These are phyloP conservation scores for Tetradesmus lagerheimii DNA, from an alignment of 139 green algal genomes.

Conservation along the genomic window DNA sequence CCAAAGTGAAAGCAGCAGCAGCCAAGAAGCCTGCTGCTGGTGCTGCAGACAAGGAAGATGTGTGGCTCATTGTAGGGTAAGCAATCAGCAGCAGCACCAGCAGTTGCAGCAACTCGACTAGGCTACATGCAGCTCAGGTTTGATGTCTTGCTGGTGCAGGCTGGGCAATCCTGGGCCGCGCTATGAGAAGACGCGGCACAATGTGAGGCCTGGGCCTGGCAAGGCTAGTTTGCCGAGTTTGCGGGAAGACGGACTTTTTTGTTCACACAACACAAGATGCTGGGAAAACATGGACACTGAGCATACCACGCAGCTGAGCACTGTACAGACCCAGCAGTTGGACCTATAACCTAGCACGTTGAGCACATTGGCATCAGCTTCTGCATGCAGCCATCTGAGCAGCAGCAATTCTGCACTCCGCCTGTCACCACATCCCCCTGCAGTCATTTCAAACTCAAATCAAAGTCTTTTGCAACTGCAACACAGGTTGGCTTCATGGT, in stretches of 20 bases:
- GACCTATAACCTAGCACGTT: too few relatives aligned
- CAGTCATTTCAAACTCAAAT: too few relatives aligned
- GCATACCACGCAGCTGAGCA: too few relatives aligned
- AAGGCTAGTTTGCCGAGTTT: background rate
- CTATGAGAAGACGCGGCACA: conserved; percentile 88
- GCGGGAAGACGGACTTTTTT: too few relatives aligned
- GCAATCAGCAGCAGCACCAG: conserved; percentile 40
- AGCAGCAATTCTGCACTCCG: background rate
- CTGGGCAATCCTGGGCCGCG: conserved; percentile 84
- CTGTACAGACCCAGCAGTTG: too few relatives aligned
- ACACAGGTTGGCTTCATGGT: conserved; percentile 85
- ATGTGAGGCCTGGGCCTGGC: conserved; percentile 62
- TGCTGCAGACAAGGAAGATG: background rate
- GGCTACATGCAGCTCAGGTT: conserved; percentile 53
- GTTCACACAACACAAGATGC: too few relatives aligned
- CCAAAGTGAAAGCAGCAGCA: background rate
- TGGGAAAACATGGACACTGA: too few relatives aligned
- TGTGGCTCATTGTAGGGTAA: conserved; percentile 44
- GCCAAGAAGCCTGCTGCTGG: conserved; percentile 9
- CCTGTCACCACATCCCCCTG: background rate
- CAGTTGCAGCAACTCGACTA: background rate
- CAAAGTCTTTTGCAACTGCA: background rate
- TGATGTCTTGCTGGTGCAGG: conserved; percentile 69
- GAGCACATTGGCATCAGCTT: too few relatives aligned
- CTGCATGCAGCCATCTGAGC: background rate